Evolutionary conservation across 345 rosid species (phyloP).

Genomic region (Melastoma malabathricum): DNA sequence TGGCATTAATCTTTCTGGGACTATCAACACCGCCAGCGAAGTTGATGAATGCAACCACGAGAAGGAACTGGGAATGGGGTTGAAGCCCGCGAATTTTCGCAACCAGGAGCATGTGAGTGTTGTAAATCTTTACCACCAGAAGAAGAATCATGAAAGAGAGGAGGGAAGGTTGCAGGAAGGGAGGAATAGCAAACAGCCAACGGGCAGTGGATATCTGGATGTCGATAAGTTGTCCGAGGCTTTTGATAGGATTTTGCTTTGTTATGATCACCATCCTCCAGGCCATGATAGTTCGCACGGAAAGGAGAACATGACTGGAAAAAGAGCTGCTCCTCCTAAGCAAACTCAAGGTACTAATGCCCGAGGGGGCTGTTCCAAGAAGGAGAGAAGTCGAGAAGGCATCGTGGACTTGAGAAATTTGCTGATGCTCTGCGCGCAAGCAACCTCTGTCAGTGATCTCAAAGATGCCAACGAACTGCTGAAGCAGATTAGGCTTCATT

Average conservation of each 20-base stretch:
- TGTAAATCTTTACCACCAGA: too few relatives aligned
- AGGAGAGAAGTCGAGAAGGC: slow-evolving; percentile 11
- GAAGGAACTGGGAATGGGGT: too few relatives aligned
- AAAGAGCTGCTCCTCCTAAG: slow-evolving; percentile 6
- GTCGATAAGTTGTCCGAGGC: slow-evolving; percentile 40
- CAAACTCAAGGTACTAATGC: slow-evolving; percentile 9
- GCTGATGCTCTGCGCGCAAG: slow-evolving; percentile 34
- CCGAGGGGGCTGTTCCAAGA: slow-evolving; percentile 15
- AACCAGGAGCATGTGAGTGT: too few relatives aligned
- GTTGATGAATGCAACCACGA: too few relatives aligned
- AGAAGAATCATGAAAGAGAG: slow-evolving; percentile 19
- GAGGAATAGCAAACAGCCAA: slow-evolving; percentile 41
- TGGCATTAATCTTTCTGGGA: too few relatives aligned
- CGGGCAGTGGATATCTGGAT: slow-evolving; percentile 12
- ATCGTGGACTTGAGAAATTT: slow-evolving; percentile 34
- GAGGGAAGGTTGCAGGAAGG: slow-evolving; percentile 42
- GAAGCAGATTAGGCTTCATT: slow-evolving; percentile 29
- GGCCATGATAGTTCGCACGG: neutral
- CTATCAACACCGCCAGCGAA: too few relatives aligned
- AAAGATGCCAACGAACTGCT: slow-evolving; percentile 22
- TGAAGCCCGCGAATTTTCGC: too few relatives aligned
- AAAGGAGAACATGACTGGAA: slow-evolving; percentile 1
- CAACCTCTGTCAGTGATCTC: slow-evolving; percentile 17
- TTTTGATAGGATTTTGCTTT: slow-evolving; percentile 45
- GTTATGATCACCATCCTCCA: neutral